Evolutionary conservation across 139 green algal genomes (phyloP).

Genomic region (Chlamydomonas schloesseri): DNA sequence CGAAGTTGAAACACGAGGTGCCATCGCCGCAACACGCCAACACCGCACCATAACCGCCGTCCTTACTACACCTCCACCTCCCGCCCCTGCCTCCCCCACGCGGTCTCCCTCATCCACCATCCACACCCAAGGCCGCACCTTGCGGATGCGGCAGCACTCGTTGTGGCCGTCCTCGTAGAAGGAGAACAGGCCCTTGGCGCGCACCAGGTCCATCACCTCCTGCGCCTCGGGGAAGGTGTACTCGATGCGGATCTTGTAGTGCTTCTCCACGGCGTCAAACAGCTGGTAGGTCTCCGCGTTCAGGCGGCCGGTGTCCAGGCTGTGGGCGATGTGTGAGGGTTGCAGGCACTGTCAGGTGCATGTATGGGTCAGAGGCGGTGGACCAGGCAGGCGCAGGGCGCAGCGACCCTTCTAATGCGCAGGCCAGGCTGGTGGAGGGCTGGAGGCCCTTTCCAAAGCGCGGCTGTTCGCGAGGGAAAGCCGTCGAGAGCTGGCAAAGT

Average conservation of each 20-base stretch:
- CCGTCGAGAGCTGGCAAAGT: too few species aligned
- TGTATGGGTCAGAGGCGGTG: not conserved
- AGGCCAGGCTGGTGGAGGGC: too few species aligned
- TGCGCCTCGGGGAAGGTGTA: slow-evolving; percentile 98
- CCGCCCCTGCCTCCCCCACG: too few species aligned
- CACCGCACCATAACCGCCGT: too few species aligned
- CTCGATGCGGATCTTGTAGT: slow-evolving; percentile 98
- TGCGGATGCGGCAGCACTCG: slow-evolving; percentile 97
- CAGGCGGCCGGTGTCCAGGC: slow-evolving; percentile 97
- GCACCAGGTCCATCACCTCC: slow-evolving; percentile 91
- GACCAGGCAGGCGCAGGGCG: not conserved
- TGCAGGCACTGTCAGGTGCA: not conserved
- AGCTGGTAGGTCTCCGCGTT: slow-evolving; percentile 97
- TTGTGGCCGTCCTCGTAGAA: slow-evolving; percentile 99
- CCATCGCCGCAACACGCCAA: too few species aligned
- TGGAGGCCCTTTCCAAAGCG: too few species aligned
- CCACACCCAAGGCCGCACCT: slow-evolving; percentile 78
- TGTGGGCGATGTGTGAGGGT: slow-evolving; percentile 42
- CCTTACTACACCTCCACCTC: too few species aligned
- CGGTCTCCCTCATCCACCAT: too few species aligned
- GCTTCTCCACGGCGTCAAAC: slow-evolving; percentile 96
- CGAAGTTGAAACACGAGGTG: too few species aligned
- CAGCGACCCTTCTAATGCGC: too few species aligned
- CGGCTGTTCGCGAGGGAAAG: too few species aligned
- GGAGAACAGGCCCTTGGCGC: slow-evolving; percentile 97